Evolutionary conservation across 2,329 filamentous ascomycete genomes (phyloP).

Genomic region (Aspergillus udagawae): DNA sequence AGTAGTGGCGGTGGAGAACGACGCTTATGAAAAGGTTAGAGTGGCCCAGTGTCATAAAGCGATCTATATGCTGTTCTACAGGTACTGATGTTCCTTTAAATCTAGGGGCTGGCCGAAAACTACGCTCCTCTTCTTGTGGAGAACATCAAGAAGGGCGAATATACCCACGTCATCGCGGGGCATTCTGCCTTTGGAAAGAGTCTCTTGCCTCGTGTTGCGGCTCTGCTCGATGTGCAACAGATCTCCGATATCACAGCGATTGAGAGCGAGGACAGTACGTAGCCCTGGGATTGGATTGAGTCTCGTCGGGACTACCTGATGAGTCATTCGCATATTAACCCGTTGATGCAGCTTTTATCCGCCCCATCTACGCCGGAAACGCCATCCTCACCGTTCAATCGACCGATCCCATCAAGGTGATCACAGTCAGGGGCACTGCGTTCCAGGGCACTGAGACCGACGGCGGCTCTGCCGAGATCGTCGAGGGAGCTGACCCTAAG

Average conservation of each 20-base stretch:
- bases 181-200: constrained; percentile 98
- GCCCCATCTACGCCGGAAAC: constrained; percentile 96
- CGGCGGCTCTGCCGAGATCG: constrained; percentile 69
- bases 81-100: constrained; percentile 5
- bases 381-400: constrained; percentile 95
- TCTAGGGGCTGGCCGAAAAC: constrained; percentile 82
- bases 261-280: constrained; percentile 76
- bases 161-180: constrained; percentile 84
- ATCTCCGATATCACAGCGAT: constrained; percentile 87
- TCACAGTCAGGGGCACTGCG: constrained; percentile 90
- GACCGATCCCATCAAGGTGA: constrained; percentile 75
- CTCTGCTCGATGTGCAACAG: constrained; percentile 86
- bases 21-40: constrained; percentile 80
- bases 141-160: constrained; percentile 94
- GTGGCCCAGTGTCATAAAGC: not conserved
- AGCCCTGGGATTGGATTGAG: not conserved
- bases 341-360: constrained; percentile 66
- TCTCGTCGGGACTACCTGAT: constrained; percentile 6
- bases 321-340: constrained; percentile 19
- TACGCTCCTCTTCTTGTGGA: constrained; percentile 89
- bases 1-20: constrained; percentile 82
- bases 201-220: constrained; percentile 84
- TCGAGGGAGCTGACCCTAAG: constrained; percentile 82
- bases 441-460: constrained; percentile 72
- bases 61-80: not conserved